phyloP scores from a whole-genome alignment of 1,284 basidiomycete species.

The Fomitopsis pinicola region DNA sequence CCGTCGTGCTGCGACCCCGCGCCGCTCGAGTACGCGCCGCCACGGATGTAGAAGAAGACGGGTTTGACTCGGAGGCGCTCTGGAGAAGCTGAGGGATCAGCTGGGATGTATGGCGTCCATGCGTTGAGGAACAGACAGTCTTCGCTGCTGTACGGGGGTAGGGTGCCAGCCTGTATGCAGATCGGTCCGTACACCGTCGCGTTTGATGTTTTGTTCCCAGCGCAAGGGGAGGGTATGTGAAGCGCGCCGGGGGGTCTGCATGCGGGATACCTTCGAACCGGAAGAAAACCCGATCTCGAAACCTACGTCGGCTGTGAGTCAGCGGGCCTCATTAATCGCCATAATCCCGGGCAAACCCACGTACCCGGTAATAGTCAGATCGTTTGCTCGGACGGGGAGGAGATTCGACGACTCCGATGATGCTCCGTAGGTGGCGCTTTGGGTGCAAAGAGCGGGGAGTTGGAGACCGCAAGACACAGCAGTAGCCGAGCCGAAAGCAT shows the following conservation, averaged over 20 bases:
- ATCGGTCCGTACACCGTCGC: slow-evolving; percentile 28
- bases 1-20: slow-evolving; percentile 65
- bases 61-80: slow-evolving; percentile 38
- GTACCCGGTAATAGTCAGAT: slow-evolving; percentile 24
- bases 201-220: slow-evolving; percentile 22
- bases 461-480: slow-evolving; percentile 16
- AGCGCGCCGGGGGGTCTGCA: slow-evolving; percentile 28
- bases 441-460: slow-evolving; percentile 26
- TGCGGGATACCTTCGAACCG: slow-evolving; percentile 34
- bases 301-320: slow-evolving; percentile 17
- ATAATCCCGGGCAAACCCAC: slow-evolving; percentile 3
- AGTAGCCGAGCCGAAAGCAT: slow-evolving; percentile 18
- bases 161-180: slow-evolving; percentile 25
- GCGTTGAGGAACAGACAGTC: slow-evolving; percentile 66
- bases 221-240: slow-evolving; percentile 28
- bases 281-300: slow-evolving; percentile 32
- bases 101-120: slow-evolving; percentile 38
- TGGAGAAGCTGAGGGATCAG: slow-evolving; percentile 42
- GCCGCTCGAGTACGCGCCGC: slow-evolving; percentile 54
- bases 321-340: background rate
- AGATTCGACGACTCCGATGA: slow-evolving; percentile 14
- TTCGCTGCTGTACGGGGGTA: background rate
- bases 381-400: slow-evolving; percentile 17
- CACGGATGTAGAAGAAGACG: slow-evolving; percentile 73
- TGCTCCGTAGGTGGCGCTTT: slow-evolving; percentile 20